Base-by-base conservation (phyloP, 495 filamentous ascomycete genomes). In the Wilcoxina mikolae region DNA sequence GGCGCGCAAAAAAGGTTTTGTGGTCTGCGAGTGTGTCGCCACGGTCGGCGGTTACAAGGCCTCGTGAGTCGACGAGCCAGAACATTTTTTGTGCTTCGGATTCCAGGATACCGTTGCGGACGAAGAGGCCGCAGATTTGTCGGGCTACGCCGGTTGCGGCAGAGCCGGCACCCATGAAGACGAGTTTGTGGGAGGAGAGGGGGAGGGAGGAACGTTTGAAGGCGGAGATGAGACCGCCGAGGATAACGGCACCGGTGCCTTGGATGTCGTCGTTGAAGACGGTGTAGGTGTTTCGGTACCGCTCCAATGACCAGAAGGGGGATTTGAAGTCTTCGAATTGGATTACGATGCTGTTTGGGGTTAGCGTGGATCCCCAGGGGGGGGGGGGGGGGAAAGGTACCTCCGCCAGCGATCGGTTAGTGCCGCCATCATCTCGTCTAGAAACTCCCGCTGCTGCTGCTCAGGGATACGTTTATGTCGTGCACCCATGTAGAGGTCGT, bases 311-410 rank as follows among this genome's bases (percentile, higher is more conserved):
- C 53, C 86, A 84, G 78, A 98, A 98, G 12, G 91, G 91, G 60
- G 89, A 94, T 76, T 98, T 94, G 72, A 94, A 96, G 59, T 98
- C 91, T 71, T 98, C 91, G 59, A 94, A 98, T 69, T 98, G 91
- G 57, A 98, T 85, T 51, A 98, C 81, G 73, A 98, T 93, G 55
- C 83, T 80, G 65, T 5, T 56, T 9, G 52, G 46, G 23, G 49
- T 55, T 41, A 55, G 57, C 51, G 50, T 53, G 48, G 59, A 68
- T 67, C 66, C 64, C 51, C 45, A 49, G 0, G 38, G 4, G 23
- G 23, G 10, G 12, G 24, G 22, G 15, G 10, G 18, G 3, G 35
- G 1, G 41, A 15, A 9, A 71, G 76, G 72, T 71, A 82, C 78
- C 76, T 78, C 43, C 84, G 83, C 83, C 82, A 88, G 56, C 76